phyloP scores from a whole-genome alignment of 1,284 basidiomycete species.

The Fomitiporia mediterranea region DNA sequence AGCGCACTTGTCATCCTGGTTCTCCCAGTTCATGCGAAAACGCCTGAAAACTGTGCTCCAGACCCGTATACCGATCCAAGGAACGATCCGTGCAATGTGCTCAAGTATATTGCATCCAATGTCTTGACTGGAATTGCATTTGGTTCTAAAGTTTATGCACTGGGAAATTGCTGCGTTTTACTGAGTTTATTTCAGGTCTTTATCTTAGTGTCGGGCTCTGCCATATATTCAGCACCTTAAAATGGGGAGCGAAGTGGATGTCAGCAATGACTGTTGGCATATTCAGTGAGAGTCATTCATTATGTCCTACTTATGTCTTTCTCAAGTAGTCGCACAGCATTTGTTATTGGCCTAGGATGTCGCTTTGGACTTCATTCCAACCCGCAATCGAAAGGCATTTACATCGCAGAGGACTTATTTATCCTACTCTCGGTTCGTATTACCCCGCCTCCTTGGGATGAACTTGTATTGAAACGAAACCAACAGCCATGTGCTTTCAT shows the following conservation, averaged over 20 bases:
- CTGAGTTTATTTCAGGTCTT: conserved; percentile 33
- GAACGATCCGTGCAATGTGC: conserved; percentile 47
- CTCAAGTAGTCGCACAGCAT: conserved; percentile 32
- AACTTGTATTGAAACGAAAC: not conserved
- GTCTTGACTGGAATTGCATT: conserved; percentile 51
- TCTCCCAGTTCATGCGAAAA: not conserved
- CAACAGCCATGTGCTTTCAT: conserved; percentile 69
- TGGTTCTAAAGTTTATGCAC: conserved; percentile 31
- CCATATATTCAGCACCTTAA: conserved; percentile 44
- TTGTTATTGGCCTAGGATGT: conserved; percentile 46
- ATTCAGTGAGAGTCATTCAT: conserved; percentile 39
- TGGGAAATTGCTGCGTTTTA: not conserved
- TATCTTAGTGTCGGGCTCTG: conserved; percentile 47
- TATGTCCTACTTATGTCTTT: not conserved
- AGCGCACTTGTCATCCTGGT: not conserved
- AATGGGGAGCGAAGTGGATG: conserved; percentile 58
- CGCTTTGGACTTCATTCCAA: conserved; percentile 45
- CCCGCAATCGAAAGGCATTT: conserved; percentile 44
- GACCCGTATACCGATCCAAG: conserved; percentile 12
- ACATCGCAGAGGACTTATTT: conserved; percentile 58
- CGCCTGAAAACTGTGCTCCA: not conserved
- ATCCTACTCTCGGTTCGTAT: conserved; percentile 56
- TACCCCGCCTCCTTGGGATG: conserved; percentile 1
- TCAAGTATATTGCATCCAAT: conserved; percentile 60
- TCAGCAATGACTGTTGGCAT: conserved; percentile 59